Conservation (phyloP, 2,329 filamentous ascomycete species). For the Truncatella angustata region DNA sequence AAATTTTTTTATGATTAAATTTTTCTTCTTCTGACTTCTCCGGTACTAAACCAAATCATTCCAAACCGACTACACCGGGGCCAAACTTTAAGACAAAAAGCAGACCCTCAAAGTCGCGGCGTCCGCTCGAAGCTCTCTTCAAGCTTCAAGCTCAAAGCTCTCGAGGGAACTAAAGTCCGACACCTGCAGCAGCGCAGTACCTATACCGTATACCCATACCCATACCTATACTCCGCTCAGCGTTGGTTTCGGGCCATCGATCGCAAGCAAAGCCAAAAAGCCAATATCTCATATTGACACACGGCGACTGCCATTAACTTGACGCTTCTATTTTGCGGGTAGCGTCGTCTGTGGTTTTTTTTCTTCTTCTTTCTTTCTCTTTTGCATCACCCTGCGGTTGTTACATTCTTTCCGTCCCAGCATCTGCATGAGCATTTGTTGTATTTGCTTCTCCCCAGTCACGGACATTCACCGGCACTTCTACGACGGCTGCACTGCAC, state of each 20-base stretch:
- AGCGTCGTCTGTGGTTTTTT: background rate
- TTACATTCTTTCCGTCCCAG: background rate
- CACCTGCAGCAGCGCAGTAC: background rate
- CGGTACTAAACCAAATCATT: too few relatives aligned
- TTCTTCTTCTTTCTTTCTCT: background rate
- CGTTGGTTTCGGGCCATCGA: too few relatives aligned
- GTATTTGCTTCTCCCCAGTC: background rate
- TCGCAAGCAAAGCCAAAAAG: background rate
- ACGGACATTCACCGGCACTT: background rate
- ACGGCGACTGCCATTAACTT: background rate
- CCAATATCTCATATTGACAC: background rate
- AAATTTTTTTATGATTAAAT: too few relatives aligned
- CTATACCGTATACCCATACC: too few relatives aligned
- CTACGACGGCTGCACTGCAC: background rate
- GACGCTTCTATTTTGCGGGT: background rate
- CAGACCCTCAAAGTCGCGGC: background rate
- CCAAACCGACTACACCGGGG: background rate
- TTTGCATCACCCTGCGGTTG: background rate
- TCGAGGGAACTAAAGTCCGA: background rate
- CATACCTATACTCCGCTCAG: too few relatives aligned
- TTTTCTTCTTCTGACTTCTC: too few relatives aligned
- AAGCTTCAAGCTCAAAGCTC: background rate
- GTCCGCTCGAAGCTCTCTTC: background rate
- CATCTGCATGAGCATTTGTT: background rate
- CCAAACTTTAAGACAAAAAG: slow-evolving; percentile 4